Conservation (phyloP, 1,139 yeast genomes). For the Taphrina deformans region DNA sequence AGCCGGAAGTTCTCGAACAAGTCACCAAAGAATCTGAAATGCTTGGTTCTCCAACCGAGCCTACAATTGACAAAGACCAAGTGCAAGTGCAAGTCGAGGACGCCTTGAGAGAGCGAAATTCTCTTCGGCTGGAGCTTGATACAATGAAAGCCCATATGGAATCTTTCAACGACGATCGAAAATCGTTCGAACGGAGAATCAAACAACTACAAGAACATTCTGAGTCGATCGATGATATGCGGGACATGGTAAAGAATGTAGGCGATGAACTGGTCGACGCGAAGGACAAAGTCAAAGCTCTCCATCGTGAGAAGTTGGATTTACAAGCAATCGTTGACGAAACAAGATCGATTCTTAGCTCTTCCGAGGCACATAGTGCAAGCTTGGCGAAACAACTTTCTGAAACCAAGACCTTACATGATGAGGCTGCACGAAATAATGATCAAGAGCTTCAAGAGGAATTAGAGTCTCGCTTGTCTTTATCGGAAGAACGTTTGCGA, state of each 20-base stretch:
- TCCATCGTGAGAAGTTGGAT: neutral
- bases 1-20: conserved; percentile 19
- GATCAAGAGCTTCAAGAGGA: neutral
- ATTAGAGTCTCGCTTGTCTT: conserved; percentile 38
- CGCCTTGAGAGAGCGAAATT: neutral
- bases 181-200: conserved; percentile 2
- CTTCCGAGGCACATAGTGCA: neutral
- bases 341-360: neutral
- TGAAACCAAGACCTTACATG: neutral
- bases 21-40: conserved; percentile 21
- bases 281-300: conserved; percentile 48
- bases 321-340: neutral
- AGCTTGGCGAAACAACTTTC: conserved; percentile 2
- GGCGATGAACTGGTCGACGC: conserved; percentile 73
- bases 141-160: conserved; percentile 15
- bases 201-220: conserved; percentile 3
- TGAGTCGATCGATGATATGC: conserved; percentile 60
- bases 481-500: conserved; percentile 15
- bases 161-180: conserved; percentile 5
- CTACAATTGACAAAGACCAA: neutral
- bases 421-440: neutral
- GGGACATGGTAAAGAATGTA: conserved; percentile 70
- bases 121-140: conserved; percentile 3
- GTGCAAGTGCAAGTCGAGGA: neutral
- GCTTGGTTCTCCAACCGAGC: neutral